Percentiles rank a stretch among this genome's conserved stretches.
These are phyloP conservation scores for Arachis stenosperma DNA, from an alignment of 306 rosid genomes.

Conservation along the genomic window DNA sequence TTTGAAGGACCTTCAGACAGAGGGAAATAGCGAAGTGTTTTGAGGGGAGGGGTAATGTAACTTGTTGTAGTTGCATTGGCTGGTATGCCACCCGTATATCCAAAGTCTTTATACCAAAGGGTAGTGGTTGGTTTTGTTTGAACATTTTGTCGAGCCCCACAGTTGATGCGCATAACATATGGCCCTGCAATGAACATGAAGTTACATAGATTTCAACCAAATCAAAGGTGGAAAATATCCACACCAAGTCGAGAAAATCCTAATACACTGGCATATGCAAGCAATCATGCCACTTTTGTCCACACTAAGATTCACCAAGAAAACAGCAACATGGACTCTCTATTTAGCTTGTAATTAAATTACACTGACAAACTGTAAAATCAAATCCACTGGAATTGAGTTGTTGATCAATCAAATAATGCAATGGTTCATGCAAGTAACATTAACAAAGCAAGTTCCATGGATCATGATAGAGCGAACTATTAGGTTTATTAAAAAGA, in stretches of 20 bases:
- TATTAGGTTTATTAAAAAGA: not conserved
- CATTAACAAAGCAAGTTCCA: slow-evolving; percentile 10
- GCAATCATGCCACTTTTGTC: slow-evolving; percentile 10
- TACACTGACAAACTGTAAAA: not conserved
- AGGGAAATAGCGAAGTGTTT: slow-evolving; percentile 82
- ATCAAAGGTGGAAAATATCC: not conserved
- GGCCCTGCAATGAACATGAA: slow-evolving; percentile 60
- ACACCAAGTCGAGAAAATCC: slow-evolving; percentile 30
- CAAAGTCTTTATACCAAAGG: slow-evolving; percentile 84
- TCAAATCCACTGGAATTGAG: not conserved
- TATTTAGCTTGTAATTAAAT: slow-evolving; percentile 19
- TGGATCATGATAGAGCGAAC: slow-evolving; percentile 3
- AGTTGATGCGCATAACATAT: slow-evolving; percentile 82
- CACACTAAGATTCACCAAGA: slow-evolving; percentile 19
- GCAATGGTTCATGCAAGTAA: not conserved
- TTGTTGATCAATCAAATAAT: slow-evolving; percentile 4
- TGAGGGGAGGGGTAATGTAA: slow-evolving; percentile 73
- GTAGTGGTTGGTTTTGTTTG: slow-evolving; percentile 76
- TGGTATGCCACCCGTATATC: slow-evolving; percentile 89
- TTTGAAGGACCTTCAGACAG: slow-evolving; percentile 83
- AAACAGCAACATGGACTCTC: slow-evolving; percentile 25
- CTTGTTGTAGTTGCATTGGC: slow-evolving; percentile 71
- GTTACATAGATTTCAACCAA: slow-evolving; percentile 30
- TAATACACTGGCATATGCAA: not conserved
- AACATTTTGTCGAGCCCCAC: slow-evolving; percentile 80